Percentiles rank a stretch among this genome's conserved stretches.
Conservation (phyloP, 2,329 filamentous ascomycete genomes). For the Penicillium brasilianum region DNA sequence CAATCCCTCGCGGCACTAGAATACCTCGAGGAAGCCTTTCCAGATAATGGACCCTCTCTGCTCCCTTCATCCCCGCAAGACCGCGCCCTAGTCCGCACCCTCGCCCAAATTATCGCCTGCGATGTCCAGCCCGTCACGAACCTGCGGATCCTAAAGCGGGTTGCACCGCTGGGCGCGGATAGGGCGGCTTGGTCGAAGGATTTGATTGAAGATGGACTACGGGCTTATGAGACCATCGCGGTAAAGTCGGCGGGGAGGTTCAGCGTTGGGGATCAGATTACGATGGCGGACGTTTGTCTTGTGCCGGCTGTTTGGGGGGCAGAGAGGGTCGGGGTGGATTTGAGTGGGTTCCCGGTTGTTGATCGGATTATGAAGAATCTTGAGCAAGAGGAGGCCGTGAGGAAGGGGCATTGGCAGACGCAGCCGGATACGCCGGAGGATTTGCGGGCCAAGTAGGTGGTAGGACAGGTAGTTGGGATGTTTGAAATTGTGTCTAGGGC, state of each 20-base stretch:
- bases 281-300: constrained; percentile 63
- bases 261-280: constrained; percentile 61
- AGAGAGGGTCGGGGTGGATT: constrained; percentile 59
- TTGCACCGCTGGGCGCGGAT: constrained; percentile 53
- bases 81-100: constrained; percentile 59
- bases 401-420: constrained; percentile 58
- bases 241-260: constrained; percentile 52
- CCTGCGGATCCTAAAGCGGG: constrained; percentile 56
- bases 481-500: neutral
- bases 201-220: constrained; percentile 59
- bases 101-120: constrained; percentile 60
- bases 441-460: constrained; percentile 36
- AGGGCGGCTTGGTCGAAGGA: constrained; percentile 58
- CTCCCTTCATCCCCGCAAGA: constrained; percentile 54
- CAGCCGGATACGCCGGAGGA: constrained; percentile 62
- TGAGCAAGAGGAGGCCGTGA: constrained; percentile 57
- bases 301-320: constrained; percentile 65
- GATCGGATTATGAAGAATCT: constrained; percentile 53
- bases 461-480: neutral
- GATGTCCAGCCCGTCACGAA: constrained; percentile 68
- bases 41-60: constrained; percentile 49
- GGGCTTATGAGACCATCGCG: constrained; percentile 59
- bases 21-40: constrained; percentile 63
- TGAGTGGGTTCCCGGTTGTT: constrained; percentile 56
- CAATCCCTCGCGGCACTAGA: constrained; percentile 67